Evolutionary conservation across 306 rosid genomes (phyloP).

Genomic region (Notholithocarpus densiflorus): DNA sequence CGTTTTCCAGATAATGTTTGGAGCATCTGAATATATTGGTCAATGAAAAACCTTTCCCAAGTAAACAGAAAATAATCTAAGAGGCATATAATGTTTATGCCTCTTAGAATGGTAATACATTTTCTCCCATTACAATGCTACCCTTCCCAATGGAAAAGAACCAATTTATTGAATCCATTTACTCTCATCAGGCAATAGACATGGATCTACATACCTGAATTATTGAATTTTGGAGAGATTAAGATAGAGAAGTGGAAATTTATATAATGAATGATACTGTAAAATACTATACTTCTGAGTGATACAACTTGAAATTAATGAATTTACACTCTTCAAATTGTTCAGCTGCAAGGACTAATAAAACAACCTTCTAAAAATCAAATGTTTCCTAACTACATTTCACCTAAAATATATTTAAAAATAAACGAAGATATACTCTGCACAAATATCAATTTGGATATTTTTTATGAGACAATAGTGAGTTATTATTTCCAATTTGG

Average conservation of each 20-base stretch:
- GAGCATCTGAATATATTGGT: too few species aligned
- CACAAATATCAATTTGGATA: neutral
- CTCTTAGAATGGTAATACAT: too few species aligned
- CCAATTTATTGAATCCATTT: too few species aligned
- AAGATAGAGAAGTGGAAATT: neutral
- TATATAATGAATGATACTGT: neutral
- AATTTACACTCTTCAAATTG: neutral
- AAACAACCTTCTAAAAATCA: neutral
- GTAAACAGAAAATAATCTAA: too few species aligned
- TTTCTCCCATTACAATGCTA: too few species aligned
- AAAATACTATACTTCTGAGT: neutral
- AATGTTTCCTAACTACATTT: neutral
- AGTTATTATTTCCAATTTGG: neutral
- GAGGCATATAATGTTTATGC: too few species aligned
- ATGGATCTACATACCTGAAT: neutral
- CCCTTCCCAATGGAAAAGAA: too few species aligned
- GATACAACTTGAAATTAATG: neutral
- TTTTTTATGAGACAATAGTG: neutral
- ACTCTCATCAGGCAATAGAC: neutral
- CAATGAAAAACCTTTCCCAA: too few species aligned
- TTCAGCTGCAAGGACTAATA: neutral
- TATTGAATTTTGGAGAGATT: neutral
- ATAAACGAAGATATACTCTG: neutral
- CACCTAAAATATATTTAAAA: neutral
- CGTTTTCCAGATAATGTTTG: too few species aligned